phyloP scores from a whole-genome alignment of 2,329 filamentous ascomycete genomes.

The Botrytis fragariae region DNA sequence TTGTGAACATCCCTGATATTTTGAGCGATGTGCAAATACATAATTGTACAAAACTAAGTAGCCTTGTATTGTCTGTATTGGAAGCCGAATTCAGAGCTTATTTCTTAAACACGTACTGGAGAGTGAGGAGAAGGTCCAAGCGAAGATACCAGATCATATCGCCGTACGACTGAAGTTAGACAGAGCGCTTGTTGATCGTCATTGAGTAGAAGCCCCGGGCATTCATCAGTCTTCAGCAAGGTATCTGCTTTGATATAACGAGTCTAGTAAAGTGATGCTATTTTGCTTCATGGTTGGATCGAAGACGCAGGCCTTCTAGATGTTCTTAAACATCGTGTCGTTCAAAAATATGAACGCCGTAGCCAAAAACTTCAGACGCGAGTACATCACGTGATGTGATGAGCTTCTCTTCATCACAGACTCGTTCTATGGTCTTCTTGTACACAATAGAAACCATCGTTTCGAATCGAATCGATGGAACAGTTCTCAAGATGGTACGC shows the following conservation, averaged over 20 bases:
- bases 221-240: too few relatives aligned
- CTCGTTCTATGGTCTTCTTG: not conserved
- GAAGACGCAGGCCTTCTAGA: not conserved
- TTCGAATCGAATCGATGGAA: not conserved
- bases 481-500: rapidly evolving
- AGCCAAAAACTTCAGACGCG: not conserved
- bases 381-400: not conserved
- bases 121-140: not conserved
- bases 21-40: not conserved
- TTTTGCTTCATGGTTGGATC: not conserved
- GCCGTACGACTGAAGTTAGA: not conserved
- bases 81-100: not conserved
- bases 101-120: not conserved
- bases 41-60: not conserved
- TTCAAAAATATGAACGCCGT: not conserved
- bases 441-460: not conserved
- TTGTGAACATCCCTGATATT: too few relatives aligned
- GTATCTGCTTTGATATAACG: not conserved
- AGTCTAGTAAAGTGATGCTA: not conserved
- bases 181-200: not conserved
- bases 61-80: not conserved
- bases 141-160: not conserved
- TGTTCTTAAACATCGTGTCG: too few relatives aligned
- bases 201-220: not conserved
- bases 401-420: not conserved